Percentiles rank a stretch among this genome's conserved stretches.
These are phyloP conservation scores for Metarhizium album DNA, from an alignment of 2,329 filamentous ascomycete genomes.

Conservation along the genomic window DNA sequence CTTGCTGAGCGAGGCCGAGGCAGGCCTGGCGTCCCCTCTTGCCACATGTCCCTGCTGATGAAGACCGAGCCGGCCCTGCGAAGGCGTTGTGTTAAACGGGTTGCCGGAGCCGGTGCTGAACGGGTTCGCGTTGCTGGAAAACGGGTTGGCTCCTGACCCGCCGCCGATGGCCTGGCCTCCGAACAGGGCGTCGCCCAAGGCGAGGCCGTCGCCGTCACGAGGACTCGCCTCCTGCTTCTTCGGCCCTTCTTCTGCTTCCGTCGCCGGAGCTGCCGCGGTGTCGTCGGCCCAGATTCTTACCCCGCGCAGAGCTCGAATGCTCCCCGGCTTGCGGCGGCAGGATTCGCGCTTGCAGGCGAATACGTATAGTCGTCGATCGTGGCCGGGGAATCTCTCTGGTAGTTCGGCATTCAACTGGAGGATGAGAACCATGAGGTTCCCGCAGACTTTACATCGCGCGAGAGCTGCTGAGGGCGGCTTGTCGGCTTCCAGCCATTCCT, in stretches of 20 bases:
- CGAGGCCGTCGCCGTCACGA: slow-evolving; percentile 25
- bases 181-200: slow-evolving; percentile 59
- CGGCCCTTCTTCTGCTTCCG: slow-evolving; percentile 20
- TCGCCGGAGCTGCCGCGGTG: slow-evolving; percentile 14
- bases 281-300: slow-evolving; percentile 43
- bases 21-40: slow-evolving; percentile 15
- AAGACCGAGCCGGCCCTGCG: slow-evolving; percentile 17
- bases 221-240: slow-evolving; percentile 24
- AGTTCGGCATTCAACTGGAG: slow-evolving; percentile 88
- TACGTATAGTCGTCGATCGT: slow-evolving; percentile 81
- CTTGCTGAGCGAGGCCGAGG: slow-evolving; percentile 35
- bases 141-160: slow-evolving; percentile 43
- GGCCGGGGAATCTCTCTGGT: slow-evolving; percentile 72
- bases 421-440: slow-evolving; percentile 69
- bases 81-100: slow-evolving; percentile 19
- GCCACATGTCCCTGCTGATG: slow-evolving; percentile 5
- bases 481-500: slow-evolving; percentile 77
- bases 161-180: slow-evolving; percentile 43
- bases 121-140: slow-evolving; percentile 42
- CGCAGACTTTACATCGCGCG: slow-evolving; percentile 81
- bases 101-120: slow-evolving; percentile 26
- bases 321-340: slow-evolving; percentile 75
- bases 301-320: slow-evolving; percentile 64
- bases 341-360: slow-evolving; percentile 69
- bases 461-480: slow-evolving; percentile 63